A percentile compares a stretch with the other conserved stretches of the same genome.
Conservation (phyloP, 2,329 filamentous ascomycete species). For the Fusarium decemcellulare region DNA sequence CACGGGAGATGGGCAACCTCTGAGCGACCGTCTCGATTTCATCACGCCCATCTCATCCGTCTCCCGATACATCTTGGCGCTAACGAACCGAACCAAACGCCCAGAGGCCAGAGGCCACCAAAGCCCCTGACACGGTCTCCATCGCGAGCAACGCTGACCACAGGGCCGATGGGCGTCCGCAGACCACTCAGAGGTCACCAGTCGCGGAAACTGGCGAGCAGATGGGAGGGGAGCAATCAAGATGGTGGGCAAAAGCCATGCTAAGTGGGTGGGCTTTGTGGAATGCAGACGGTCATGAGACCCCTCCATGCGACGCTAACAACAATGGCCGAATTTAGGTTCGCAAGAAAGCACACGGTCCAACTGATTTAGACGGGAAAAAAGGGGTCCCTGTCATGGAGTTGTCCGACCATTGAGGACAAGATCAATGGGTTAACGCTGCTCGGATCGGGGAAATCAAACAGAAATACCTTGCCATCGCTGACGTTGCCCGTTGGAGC, state of each 20-base stretch:
- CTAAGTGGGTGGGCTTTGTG: slow-evolving; percentile 42
- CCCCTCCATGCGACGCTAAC: slow-evolving; percentile 48
- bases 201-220: slow-evolving; percentile 35
- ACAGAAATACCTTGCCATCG: slow-evolving; percentile 9
- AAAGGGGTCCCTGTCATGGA: slow-evolving; percentile 37
- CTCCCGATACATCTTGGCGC: slow-evolving; percentile 22
- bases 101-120: slow-evolving; percentile 12
- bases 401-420: slow-evolving; percentile 38
- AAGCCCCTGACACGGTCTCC: slow-evolving; percentile 32
- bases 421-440: slow-evolving; percentile 2
- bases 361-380: slow-evolving; percentile 45
- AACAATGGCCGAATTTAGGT: slow-evolving; percentile 48
- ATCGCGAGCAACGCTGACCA: slow-evolving; percentile 34
- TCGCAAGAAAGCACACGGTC: slow-evolving; percentile 44
- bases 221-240: slow-evolving; percentile 36
- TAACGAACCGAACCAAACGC: background rate
- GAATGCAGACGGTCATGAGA: slow-evolving; percentile 50
- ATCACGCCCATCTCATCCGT: slow-evolving; percentile 29
- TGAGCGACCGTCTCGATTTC: slow-evolving; percentile 18
- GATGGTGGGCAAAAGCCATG: slow-evolving; percentile 40
- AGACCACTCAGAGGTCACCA: slow-evolving; percentile 31
- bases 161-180: slow-evolving; percentile 29
- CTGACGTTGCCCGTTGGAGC: slow-evolving; percentile 21
- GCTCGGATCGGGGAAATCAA: slow-evolving; percentile 2
- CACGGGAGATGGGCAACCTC: slow-evolving; percentile 24